Evolutionary conservation across 1,139 yeast species (phyloP), one percentile per base, ranked within the genome.

Genomic region (Magnusiomyces sp.): DNA sequence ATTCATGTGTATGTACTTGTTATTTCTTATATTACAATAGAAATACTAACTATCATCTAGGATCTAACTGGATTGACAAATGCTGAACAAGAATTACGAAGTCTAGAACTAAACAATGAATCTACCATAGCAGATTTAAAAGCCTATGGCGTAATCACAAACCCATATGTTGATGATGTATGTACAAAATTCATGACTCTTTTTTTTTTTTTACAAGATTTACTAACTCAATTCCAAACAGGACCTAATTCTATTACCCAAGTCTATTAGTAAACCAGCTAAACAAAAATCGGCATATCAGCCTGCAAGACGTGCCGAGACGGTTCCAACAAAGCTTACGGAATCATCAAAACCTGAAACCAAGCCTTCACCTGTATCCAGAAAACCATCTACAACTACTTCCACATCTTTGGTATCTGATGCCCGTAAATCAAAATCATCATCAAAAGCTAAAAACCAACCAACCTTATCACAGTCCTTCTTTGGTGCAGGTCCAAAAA

Each of bases 141-240:
- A 6, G 37, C n/a, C 13, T 48, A 43, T 23, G 55, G 54, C 9
- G 43, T 43, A 31, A 38, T 52, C 13, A 39, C 31, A n/a, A 50
- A 50, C 43, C 48, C 51, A 14, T 33, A 48, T n/a, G 34, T 51
- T 14, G 32, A 49, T 6, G 49, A 50, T 42, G 53, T 50, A 37
- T 19, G 53, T 50, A 34, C 23, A 19, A 7, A 10, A 13, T 45
- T 43, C 17, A 19, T 37, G 20, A 14, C n/a, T 27, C 5, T 29
- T 16, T 7, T 5, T 9, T 14, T 17, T n/a, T 40, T 40, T 40
- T 38, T 38, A 13, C 17, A 11, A 17, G 14, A 11, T 14, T n/a
- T 38, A 38, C 11, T 38, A 38, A 38, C 6, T 10, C 10, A 6
- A 4, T 6, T 20, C 27, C 29, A n/a, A 16, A 10, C 14, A 42